Base-by-base conservation (phyloP, 192 early-diverging fungal species). In the Coemansia reversa region DNA sequence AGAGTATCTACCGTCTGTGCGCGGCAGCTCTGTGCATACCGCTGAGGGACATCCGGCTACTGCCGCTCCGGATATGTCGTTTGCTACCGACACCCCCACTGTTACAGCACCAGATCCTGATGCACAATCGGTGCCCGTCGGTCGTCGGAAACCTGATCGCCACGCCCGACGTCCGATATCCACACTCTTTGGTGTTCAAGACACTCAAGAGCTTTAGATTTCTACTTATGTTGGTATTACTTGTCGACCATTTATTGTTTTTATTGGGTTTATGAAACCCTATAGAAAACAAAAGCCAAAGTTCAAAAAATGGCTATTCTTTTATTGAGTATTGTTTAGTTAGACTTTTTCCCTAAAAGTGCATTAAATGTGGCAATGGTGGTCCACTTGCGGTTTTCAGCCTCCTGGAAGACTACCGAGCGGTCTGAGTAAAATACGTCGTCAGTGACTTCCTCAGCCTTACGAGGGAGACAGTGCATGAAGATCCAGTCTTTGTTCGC, bases 331-430 rank as follows among this genome's bases (percentile, higher is more conserved):
- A 12, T 39, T 39, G 7, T 12, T 67, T 52, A 45, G 4, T 49
- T 58, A 25, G 60, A 20, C 3, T 30, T 33, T 29, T 70, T 79
- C 25, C 60, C n/a, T 19, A 92, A 62, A 42, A 90, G 72, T 4
- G 85, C 78, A 55, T 89, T 83, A 57, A 93, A 84, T 11, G 93
- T 91, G 2, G 95, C 89, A 64, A 99, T 76, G 62, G 94, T 96
- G 6, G 97, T 97, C 89, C 94, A 97, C 74, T 99, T 99, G 72
- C 97, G 87, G 86, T 99, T 98, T 79, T 99, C 96, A 7, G 96
- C 97, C 72, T 99, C 96, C 58, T 87, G 90, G 84, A 94, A 99
- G 25, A 98, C 95, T 18, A 97, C 80, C 6, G 97, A 99, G 55
- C 91, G 89, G 24, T 88, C 83, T 20, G 89, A 90, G 60, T 94